Evolutionary conservation across 2,329 filamentous ascomycete species (phyloP).

Genomic region (Penicillium capsulatum): DNA sequence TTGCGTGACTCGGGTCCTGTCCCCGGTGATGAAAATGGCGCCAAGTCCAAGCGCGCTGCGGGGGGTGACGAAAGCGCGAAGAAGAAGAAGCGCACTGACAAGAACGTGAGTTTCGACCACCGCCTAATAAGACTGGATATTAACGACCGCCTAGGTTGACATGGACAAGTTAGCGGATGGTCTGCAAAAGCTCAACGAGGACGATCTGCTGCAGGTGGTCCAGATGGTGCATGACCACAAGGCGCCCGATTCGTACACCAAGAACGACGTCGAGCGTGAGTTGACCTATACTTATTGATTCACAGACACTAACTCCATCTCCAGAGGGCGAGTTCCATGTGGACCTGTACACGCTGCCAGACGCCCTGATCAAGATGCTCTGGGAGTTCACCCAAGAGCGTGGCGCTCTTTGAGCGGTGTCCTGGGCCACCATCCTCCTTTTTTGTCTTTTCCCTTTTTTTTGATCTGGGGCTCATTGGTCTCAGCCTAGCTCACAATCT

Average conservation of each 20-base stretch:
- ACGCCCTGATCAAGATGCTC: constrained; percentile 81
- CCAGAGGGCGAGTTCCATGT: constrained; percentile 95
- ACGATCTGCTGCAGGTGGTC: constrained; percentile 89
- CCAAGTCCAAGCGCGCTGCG: constrained; percentile 59
- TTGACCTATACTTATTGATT: constrained; percentile 21
- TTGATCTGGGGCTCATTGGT: too few relatives aligned
- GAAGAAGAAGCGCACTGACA: constrained; percentile 69
- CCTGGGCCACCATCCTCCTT: too few relatives aligned
- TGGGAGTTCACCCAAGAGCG: constrained; percentile 73
- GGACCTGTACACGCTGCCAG: constrained; percentile 94
- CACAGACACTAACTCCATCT: constrained; percentile 28
- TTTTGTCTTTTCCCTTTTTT: too few relatives aligned
- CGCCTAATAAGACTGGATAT: background rate
- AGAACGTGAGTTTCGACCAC: constrained; percentile 46
- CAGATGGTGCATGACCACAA: constrained; percentile 99
- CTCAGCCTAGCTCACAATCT: too few relatives aligned
- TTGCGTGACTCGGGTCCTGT: constrained; percentile 82
- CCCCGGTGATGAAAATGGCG: constrained; percentile 65
- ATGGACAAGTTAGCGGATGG: constrained; percentile 97
- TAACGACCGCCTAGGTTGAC: constrained; percentile 54
- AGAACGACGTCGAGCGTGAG: constrained; percentile 93
- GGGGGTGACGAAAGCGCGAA: constrained; percentile 59
- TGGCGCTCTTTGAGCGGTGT: constrained; percentile 32
- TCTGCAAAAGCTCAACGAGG: constrained; percentile 81
- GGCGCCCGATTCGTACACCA: constrained; percentile 86